phyloP scores from a whole-genome alignment of 305 asterid genomes.

The Fraxinus nigra region DNA sequence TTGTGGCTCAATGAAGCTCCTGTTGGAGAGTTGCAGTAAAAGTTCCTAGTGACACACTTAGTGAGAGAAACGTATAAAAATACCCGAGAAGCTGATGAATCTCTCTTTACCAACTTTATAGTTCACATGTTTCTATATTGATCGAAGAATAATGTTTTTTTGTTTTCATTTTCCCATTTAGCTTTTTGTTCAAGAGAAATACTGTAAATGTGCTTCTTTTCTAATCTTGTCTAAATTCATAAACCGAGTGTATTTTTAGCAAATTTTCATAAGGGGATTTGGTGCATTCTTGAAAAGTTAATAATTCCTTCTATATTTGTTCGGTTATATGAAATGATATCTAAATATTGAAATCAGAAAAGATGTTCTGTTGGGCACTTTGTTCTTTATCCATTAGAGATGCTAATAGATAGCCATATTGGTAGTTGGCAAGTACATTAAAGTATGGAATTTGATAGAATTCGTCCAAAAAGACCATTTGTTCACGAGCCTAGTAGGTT shows the following conservation, averaged over 20 bases:
- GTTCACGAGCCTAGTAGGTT: background rate
- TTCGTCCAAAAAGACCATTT: background rate
- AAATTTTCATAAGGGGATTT: background rate
- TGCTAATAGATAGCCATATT: background rate
- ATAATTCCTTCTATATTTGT: background rate
- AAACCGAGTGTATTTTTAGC: background rate
- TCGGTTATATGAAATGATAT: background rate
- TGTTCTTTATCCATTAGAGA: background rate
- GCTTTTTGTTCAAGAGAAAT: background rate
- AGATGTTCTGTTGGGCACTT: background rate
- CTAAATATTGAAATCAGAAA: background rate
- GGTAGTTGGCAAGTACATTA: background rate
- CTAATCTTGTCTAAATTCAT: background rate
- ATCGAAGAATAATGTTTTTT: background rate
- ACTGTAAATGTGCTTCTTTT: slow-evolving; percentile 1
- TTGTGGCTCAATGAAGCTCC: slow-evolving; percentile 98
- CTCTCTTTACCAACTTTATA: background rate
- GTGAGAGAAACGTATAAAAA: background rate
- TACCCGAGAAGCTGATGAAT: background rate
- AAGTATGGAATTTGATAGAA: background rate
- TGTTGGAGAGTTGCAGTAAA: slow-evolving; percentile 88
- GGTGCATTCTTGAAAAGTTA: background rate
- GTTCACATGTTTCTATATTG: background rate
- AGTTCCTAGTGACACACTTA: background rate
- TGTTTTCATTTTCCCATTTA: background rate